Conservation (phyloP, 148 eudicot species). For the Rhododendron molle region DNA sequence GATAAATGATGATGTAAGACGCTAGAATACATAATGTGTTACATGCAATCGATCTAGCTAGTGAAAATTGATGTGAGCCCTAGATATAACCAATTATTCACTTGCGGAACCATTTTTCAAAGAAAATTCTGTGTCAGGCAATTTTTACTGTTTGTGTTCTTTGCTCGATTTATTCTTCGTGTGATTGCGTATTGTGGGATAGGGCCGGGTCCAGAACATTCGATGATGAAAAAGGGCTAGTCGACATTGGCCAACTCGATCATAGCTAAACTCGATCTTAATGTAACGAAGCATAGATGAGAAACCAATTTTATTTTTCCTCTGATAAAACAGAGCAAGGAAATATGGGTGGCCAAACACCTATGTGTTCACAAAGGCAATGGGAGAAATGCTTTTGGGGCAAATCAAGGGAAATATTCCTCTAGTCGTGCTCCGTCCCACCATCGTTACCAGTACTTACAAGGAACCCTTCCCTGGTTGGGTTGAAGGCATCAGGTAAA, state of each 20-base stretch:
- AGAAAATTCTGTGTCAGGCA: too few species aligned
- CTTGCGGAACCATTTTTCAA: too few species aligned
- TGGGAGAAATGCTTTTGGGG: conserved; percentile 78
- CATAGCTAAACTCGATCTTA: neutral
- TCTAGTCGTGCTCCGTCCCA: conserved; percentile 74
- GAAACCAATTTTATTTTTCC: neutral
- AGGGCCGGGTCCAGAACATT: neutral
- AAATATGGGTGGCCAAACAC: conserved; percentile 92
- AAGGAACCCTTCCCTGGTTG: conserved; percentile 93
- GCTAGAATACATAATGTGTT: too few species aligned
- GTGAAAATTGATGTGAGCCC: too few species aligned
- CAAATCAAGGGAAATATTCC: conserved; percentile 49
- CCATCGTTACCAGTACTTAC: conserved; percentile 74
- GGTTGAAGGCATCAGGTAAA: conserved; percentile 87
- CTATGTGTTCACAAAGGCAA: conserved; percentile 84
- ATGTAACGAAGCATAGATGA: neutral
- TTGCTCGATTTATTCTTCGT: neutral
- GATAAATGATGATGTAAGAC: too few species aligned
- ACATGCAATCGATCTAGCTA: too few species aligned
- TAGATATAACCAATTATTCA: too few species aligned
- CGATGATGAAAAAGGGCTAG: neutral
- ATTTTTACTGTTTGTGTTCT: too few species aligned
- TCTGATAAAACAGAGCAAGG: conserved; percentile 38
- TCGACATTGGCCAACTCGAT: neutral
- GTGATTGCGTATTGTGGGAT: neutral